phyloP scores from a whole-genome alignment of 768 basidiomycete genomes.

The Saitozyma podzolica region DNA sequence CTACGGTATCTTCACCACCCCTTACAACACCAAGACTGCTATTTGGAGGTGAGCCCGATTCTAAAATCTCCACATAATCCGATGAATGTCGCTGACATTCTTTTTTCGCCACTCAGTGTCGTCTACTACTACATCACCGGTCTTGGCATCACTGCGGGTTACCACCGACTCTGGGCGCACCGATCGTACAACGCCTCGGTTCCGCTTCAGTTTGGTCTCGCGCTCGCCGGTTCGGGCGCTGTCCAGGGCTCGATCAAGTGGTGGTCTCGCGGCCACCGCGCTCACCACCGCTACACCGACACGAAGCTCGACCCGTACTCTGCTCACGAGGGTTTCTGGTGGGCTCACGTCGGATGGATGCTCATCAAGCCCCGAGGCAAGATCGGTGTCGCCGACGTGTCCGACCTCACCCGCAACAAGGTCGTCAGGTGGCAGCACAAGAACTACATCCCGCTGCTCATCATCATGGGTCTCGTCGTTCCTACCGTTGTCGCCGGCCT shows the following conservation, averaged over 20 bases:
- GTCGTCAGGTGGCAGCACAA: constrained; percentile 86
- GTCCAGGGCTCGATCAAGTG: constrained; percentile 97
- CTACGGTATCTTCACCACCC: constrained; percentile 67
- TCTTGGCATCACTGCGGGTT: constrained; percentile 72
- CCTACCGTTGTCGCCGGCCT: constrained; percentile 77
- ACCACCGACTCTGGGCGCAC: constrained; percentile 97
- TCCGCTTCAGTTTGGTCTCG: constrained; percentile 80
- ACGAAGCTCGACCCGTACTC: constrained; percentile 96
- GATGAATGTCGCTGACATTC: constrained; percentile 2
- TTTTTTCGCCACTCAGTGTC: constrained; percentile 53
- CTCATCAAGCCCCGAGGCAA: constrained; percentile 82
- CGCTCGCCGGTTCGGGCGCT: constrained; percentile 83
- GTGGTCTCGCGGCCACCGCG: constrained; percentile 98
- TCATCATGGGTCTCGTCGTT: constrained; percentile 69
- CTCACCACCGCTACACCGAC: constrained; percentile 95
- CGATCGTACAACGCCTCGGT: constrained; percentile 88
- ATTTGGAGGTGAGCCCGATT: constrained; percentile 55
- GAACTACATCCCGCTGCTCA: constrained; percentile 69
- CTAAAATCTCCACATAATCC: neutral
- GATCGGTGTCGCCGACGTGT: constrained; percentile 86
- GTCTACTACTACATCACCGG: constrained; percentile 83
- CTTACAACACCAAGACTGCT: constrained; percentile 67
- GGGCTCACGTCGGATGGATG: constrained; percentile 84
- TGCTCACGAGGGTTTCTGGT: constrained; percentile 82
- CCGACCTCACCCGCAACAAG: constrained; percentile 75